Base-by-base conservation (phyloP, 208 protist genomes). In the Leishmania gerbilli region DNA sequence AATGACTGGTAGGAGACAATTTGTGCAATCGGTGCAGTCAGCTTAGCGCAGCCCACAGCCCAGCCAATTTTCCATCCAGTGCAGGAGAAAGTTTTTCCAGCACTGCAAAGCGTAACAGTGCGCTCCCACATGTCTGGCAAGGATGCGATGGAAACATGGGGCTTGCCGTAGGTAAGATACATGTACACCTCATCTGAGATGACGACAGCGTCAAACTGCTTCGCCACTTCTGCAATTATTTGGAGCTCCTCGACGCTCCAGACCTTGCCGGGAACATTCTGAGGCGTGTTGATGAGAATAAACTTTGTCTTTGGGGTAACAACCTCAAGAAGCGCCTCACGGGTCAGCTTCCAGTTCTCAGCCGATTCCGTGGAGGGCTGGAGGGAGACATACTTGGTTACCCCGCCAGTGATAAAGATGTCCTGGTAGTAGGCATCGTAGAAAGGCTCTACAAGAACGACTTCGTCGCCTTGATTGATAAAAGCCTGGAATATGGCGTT, bases 11-110 rank as follows among this genome's bases (percentile, higher is more conserved):
- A 96, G 60, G 95, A 92, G 47, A 93, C 83, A 21, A 91, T 83
- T 53, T 91, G 83, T 8, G 81, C 76, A 37, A 95, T 84, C 6
- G 88, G 77, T 0, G 51, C 49, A 31, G 90, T 91, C 8, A 97
- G 53, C 42, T 79, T 37, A 51, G 84, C 71, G 47, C 83, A 81
- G 47, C 86, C 90, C 37, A 98, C 89, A 53, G 87, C 87, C 95
- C 95, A 98, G 8, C 97, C 96, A 68, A 98, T 80, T 76, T 98
- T 98, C 95, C 95, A 98, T 1, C 98, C 98, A 1, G 98, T 99
- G 58, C 92, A 95, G 0, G 88, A 93, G 79, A 99, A 99, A 19
- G 95, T 98, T 83, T 99, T 99, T 2, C 97, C 96, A 4, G 93
- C 90, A 62, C 89, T 94, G 86, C 97, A 95, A 17, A 99, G 84